Evolutionary conservation across 306 rosid genomes (phyloP).

Genomic region (Cyclanthera cordifolia): DNA sequence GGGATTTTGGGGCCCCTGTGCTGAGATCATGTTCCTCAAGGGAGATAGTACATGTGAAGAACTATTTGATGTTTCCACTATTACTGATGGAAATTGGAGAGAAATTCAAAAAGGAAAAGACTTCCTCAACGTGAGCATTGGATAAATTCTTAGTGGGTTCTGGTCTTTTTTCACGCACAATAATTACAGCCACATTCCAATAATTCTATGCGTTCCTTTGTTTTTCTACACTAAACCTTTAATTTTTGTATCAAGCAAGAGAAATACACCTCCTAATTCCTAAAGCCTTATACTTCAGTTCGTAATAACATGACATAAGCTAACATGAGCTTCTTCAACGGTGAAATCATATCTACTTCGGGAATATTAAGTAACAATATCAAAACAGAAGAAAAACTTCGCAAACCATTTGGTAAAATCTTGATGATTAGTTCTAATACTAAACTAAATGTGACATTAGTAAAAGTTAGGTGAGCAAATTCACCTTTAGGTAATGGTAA

Average conservation of each 20-base stretch:
- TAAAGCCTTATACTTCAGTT: neutral
- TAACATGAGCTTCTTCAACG: neutral
- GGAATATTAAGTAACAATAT: neutral
- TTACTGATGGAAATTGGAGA: constrained; percentile 12
- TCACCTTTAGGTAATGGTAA: neutral
- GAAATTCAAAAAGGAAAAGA: neutral
- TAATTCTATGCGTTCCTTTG: neutral
- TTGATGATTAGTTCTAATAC: neutral
- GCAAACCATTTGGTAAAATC: neutral
- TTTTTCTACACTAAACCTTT: neutral
- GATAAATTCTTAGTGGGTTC: neutral
- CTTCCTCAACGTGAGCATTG: neutral
- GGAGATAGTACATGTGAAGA: constrained; percentile 4
- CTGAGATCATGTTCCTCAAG: constrained; percentile 28
- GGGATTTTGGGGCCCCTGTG: constrained; percentile 28
- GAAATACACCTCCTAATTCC: neutral
- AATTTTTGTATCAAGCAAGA: neutral
- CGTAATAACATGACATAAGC: neutral
- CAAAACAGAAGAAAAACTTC: neutral
- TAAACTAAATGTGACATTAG: neutral
- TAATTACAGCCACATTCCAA: constrained; percentile 4
- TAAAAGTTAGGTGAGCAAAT: neutral
- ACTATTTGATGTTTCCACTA: constrained; percentile 21
- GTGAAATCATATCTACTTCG: neutral
- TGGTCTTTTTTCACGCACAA: constrained; percentile 1